Evolutionary conservation across 1,139 yeast genomes (phyloP).

Genomic region (Pichia sp.): DNA sequence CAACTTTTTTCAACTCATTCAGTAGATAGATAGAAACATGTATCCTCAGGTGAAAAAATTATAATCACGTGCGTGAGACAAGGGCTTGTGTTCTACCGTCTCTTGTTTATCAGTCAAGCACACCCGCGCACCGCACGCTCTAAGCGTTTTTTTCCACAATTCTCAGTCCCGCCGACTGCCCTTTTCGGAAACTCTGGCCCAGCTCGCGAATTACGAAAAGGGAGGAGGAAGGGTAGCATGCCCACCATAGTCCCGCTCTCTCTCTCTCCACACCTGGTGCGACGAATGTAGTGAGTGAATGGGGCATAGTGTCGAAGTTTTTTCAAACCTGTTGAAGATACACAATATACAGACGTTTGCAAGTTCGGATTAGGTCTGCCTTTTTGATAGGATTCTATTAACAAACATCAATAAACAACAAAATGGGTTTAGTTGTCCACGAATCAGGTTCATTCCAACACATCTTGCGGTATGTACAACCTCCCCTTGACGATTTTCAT

Average conservation of each 20-base stretch:
- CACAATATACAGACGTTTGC: background rate
- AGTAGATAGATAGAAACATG: background rate
- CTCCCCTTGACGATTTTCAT: background rate
- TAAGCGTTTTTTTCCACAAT: no score
- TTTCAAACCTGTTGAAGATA: conserved; percentile 3
- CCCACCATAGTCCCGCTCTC: background rate
- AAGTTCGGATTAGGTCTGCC: background rate
- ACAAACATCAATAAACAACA: conserved; percentile 14
- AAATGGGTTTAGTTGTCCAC: conserved; percentile 78
- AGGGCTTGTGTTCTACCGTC: background rate
- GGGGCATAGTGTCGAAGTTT: conserved; percentile 8
- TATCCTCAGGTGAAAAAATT: background rate
- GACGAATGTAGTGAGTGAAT: background rate
- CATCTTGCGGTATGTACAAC: conserved; percentile 90
- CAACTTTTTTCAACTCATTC: background rate
- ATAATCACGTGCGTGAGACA: background rate
- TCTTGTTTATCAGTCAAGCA: background rate
- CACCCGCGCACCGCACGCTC: conserved; percentile 4
- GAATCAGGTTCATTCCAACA: conserved; percentile 99
- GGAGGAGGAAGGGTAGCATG: background rate
- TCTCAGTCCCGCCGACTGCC: background rate
- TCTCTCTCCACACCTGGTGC: background rate
- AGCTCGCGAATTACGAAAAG: background rate
- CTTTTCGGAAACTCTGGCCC: background rate
- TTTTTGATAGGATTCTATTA: conserved; percentile 1